Percentiles rank a stretch among this genome's conserved stretches.
Conservation (phyloP, 73 alveolate species). For the Symbiodinium natans region DNA sequence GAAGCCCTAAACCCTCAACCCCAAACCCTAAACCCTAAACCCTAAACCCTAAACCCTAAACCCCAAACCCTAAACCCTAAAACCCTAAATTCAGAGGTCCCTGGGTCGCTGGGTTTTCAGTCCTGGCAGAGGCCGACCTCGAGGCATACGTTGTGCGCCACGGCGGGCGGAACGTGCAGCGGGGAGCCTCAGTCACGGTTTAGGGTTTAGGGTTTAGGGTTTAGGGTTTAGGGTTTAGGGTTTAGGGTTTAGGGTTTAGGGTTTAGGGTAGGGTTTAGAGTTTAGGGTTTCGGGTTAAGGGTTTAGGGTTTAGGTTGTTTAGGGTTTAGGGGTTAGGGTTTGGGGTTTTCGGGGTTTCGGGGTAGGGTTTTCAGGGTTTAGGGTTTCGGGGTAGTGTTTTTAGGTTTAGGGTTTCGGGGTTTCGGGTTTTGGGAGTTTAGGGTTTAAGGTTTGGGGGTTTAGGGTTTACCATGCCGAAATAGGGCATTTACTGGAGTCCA, state of each 20-base stretch:
- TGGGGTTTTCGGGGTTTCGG: background rate
- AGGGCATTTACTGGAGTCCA: too few relatives aligned
- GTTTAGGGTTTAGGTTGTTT: background rate
- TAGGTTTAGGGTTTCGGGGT: background rate
- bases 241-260: too few relatives aligned
- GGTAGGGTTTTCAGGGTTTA: too few relatives aligned
- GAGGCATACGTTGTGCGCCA: constrained; percentile 78
- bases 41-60: background rate
- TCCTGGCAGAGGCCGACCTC: constrained; percentile 36
- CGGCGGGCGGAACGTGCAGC: constrained; percentile 82
- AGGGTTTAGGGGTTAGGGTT: background rate
- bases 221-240: background rate
- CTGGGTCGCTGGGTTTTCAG: background rate
- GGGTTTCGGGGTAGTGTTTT: too few relatives aligned
- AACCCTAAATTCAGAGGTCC: background rate
- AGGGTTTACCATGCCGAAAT: too few relatives aligned
- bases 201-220: background rate
- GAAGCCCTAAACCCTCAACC: too few relatives aligned
- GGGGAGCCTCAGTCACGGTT: background rate
- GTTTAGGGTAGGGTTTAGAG: background rate
- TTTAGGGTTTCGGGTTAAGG: background rate
- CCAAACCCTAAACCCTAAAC: background rate
- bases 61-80: background rate
- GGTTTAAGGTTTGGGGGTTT: too few relatives aligned
- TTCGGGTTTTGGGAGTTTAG: too few relatives aligned